A percentile compares a stretch with the other conserved stretches of the same genome.
phyloP scores from a whole-genome alignment of 1,284 basidiomycete species.

The Ganoderma lucidum region DNA sequence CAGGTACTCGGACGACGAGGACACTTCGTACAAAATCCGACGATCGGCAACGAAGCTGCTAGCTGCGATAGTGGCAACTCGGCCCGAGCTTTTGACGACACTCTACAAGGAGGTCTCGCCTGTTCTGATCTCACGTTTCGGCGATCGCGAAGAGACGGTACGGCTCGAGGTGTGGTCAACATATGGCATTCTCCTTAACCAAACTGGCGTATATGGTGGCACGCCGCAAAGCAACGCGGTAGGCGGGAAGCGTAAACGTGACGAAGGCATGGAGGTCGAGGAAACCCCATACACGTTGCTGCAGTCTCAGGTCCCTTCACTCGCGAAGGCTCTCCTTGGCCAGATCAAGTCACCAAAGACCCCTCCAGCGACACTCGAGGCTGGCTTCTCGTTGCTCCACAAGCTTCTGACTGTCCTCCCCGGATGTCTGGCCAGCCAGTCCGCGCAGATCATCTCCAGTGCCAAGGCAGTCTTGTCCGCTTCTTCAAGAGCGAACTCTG shows the following conservation, averaged over 20 bases:
- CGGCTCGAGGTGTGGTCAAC: slow-evolving; percentile 94
- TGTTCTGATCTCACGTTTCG: slow-evolving; percentile 88
- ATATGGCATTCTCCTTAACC: slow-evolving; percentile 82
- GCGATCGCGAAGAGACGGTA: slow-evolving; percentile 96
- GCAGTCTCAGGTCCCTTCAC: slow-evolving; percentile 74
- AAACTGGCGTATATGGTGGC: slow-evolving; percentile 82
- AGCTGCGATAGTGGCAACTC: slow-evolving; percentile 84
- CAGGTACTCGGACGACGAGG: slow-evolving; percentile 97
- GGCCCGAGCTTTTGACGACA: slow-evolving; percentile 83
- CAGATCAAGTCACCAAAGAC: slow-evolving; percentile 88
- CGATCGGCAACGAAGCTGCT: slow-evolving; percentile 93
- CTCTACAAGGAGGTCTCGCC: slow-evolving; percentile 90
- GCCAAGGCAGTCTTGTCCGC: slow-evolving; percentile 71
- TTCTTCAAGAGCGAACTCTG: slow-evolving; percentile 70
- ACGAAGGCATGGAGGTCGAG: slow-evolving; percentile 80
- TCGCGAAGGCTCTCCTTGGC: slow-evolving; percentile 85
- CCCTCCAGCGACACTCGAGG: slow-evolving; percentile 80
- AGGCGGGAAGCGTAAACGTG: slow-evolving; percentile 82
- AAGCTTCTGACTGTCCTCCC: slow-evolving; percentile 83
- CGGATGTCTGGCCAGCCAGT: slow-evolving; percentile 82
- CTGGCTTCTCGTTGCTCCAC: slow-evolving; percentile 84
- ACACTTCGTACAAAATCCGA: slow-evolving; percentile 98
- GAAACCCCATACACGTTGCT: slow-evolving; percentile 80
- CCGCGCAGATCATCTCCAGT: slow-evolving; percentile 66
- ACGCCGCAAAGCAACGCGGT: slow-evolving; percentile 60